phyloP scores from a whole-genome alignment of 768 basidiomycete species.

The Clavaria fumosa region DNA sequence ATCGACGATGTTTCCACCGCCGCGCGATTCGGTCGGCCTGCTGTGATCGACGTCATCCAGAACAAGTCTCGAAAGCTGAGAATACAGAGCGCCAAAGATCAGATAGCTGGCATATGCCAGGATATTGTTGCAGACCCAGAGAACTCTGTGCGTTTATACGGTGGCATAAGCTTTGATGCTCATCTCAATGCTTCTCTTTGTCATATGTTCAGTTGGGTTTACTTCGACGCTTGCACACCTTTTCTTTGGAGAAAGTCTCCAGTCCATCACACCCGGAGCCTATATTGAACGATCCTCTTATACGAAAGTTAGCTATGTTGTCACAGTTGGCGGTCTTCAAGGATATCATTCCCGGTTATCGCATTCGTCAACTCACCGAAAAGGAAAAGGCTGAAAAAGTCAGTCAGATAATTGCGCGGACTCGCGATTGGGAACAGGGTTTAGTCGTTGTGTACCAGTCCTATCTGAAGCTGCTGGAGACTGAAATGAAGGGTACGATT shows the following conservation, averaged over 20 bases:
- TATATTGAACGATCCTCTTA: constrained; percentile 60
- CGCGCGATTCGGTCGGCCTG: constrained; percentile 74
- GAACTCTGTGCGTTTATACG: constrained; percentile 56
- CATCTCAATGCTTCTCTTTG: no score
- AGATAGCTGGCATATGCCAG: constrained; percentile 86
- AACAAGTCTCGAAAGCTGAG: constrained; percentile 50
- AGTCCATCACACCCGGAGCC: constrained; percentile 54
- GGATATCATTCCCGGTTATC: constrained; percentile 91
- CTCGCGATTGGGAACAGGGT: constrained; percentile 93
- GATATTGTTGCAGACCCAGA: constrained; percentile 93
- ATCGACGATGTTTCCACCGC: constrained; percentile 70
- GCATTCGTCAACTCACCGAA: constrained; percentile 83
- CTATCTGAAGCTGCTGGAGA: constrained; percentile 74
- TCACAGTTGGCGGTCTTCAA: constrained; percentile 91
- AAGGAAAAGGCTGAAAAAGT: constrained; percentile 88
- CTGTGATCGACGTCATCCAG: constrained; percentile 55
- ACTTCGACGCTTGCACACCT: constrained; percentile 76
- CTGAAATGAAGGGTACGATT: constrained; percentile 66
- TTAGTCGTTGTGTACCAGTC: constrained; percentile 77
- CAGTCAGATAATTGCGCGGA: constrained; percentile 77
- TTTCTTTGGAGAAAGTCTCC: constrained; percentile 64
- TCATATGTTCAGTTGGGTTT: constrained; percentile 52
- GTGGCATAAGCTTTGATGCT: constrained; percentile 1
- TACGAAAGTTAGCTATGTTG: constrained; percentile 78
- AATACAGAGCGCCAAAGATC: constrained; percentile 75